Percentiles rank a stretch among this genome's conserved stretches.
Evolutionary conservation across 2,329 filamentous ascomycete genomes (phyloP).

Genomic region (Endothia cerciana): DNA sequence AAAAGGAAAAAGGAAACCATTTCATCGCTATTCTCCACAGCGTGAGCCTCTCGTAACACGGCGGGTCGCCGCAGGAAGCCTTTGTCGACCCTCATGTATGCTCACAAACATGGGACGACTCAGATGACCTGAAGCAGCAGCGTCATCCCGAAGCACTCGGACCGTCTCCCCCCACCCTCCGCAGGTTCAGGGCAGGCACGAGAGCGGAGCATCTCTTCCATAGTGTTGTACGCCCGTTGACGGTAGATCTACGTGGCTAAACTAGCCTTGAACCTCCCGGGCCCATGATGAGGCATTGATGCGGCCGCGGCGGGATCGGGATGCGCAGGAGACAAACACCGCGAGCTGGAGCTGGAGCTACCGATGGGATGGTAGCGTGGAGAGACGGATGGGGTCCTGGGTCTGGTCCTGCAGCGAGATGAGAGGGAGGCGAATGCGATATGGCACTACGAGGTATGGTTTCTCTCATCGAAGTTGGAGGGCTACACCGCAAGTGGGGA

Average conservation of each 20-base stretch:
- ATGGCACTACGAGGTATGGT: too few relatives aligned
- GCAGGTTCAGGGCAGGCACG: neutral
- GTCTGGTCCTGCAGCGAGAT: neutral
- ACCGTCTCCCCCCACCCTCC: too few relatives aligned
- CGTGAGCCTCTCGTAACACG: neutral
- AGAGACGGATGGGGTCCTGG: neutral
- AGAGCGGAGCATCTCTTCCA: constrained; percentile 24
- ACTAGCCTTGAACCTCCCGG: neutral
- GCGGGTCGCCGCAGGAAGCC: neutral
- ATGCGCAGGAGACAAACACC: neutral
- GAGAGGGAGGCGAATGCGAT: neutral
- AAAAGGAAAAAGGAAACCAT: neutral
- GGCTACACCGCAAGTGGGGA: constrained; percentile 5
- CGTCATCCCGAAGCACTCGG: neutral
- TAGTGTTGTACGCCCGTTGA: neutral
- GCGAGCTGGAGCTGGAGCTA: neutral
- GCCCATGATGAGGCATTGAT: neutral
- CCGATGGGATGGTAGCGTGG: constrained; percentile 1
- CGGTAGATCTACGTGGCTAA: constrained; percentile 5
- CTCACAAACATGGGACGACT: neutral
- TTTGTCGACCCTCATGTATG: neutral
- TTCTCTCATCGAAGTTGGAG: neutral
- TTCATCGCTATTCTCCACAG: neutral
- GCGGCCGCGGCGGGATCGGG: too few relatives aligned
- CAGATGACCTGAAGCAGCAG: constrained; percentile 10